phyloP scores from a whole-genome alignment of 805 yeast genomes.

The Jamesozyma spencerorum region DNA sequence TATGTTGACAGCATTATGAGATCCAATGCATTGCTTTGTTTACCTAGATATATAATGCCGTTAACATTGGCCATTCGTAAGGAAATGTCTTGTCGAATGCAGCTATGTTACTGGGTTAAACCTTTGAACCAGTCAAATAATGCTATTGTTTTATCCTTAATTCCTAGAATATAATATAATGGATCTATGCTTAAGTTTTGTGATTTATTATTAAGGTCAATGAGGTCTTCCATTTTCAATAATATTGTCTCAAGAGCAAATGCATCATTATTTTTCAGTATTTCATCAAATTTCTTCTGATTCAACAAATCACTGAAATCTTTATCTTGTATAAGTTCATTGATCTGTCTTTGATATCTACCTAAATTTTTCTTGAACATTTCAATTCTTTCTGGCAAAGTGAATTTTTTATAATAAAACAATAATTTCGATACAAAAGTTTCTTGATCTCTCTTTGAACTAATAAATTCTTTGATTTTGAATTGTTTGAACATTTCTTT shows the following conservation, averaged over 20 bases:
- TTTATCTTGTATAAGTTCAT: neutral
- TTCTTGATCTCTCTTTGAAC: constrained; percentile 18
- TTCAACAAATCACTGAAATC: neutral
- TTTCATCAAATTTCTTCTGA: constrained; percentile 2
- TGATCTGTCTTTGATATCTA: neutral
- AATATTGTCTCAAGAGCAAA: constrained; percentile 18
- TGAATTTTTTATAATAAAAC: constrained; percentile 22
- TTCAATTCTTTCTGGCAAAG: constrained; percentile 10
- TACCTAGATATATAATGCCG: no score
- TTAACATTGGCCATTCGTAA: no score
- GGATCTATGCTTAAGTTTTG: constrained; percentile 9
- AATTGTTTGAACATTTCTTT: constrained; percentile 18
- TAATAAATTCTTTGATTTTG: constrained; percentile 16
- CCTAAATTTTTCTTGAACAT: constrained; percentile 12
- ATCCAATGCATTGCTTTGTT: no score
- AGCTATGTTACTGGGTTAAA: no score
- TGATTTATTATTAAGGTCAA: constrained; percentile 4
- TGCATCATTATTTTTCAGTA: constrained; percentile 8
- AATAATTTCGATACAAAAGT: constrained; percentile 19
- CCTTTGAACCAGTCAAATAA: constrained; percentile 2
- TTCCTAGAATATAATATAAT: constrained; percentile 21
- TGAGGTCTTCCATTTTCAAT: constrained; percentile 15
- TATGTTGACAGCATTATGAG: no score
- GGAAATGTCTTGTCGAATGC: no score
- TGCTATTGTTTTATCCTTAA: constrained; percentile 18